Evolutionary conservation across 352 stramenopile species (phyloP).

Genomic region (Phytophthora crassamura): DNA sequence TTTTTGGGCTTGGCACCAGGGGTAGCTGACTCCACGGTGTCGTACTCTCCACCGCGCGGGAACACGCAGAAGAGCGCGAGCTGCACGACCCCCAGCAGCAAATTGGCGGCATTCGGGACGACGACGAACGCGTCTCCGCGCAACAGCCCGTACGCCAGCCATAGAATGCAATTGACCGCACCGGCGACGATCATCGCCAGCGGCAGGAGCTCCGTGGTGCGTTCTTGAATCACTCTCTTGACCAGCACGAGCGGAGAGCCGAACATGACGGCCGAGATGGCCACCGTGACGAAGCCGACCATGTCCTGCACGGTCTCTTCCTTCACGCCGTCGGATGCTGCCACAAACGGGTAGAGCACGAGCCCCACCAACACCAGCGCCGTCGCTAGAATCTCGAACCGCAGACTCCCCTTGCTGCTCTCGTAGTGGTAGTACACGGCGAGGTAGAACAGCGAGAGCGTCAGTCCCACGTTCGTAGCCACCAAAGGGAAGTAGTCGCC

Average conservation of each 20-base stretch:
- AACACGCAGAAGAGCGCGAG: conserved; percentile 55
- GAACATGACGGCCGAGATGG: conserved; percentile 67
- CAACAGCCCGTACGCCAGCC: conserved; percentile 63
- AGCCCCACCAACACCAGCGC: conserved; percentile 38
- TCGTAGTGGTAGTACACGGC: conserved; percentile 51
- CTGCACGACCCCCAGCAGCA: conserved; percentile 62
- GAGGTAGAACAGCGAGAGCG: conserved; percentile 53
- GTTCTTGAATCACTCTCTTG: conserved; percentile 54
- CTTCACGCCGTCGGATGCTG: conserved; percentile 20
- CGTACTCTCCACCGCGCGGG: conserved; percentile 30
- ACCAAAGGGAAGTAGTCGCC: conserved; percentile 62
- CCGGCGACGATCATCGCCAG: conserved; percentile 60
- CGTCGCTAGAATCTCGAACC: conserved; percentile 36
- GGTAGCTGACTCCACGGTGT: conserved; percentile 36
- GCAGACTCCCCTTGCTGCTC: conserved; percentile 25
- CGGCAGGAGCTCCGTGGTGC: conserved; percentile 49
- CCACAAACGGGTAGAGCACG: conserved; percentile 43
- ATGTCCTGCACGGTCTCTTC: conserved; percentile 38
- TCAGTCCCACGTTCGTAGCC: conserved; percentile 58
- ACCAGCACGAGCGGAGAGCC: conserved; percentile 61
- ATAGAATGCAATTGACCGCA: conserved; percentile 56
- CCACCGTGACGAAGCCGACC: conserved; percentile 65
- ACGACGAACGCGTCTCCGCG: conserved; percentile 63
- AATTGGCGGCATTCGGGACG: conserved; percentile 64
- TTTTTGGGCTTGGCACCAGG: conserved; percentile 15